Conservation (phyloP, 2,329 filamentous ascomycete genomes). For the Fusarium secorum region DNA sequence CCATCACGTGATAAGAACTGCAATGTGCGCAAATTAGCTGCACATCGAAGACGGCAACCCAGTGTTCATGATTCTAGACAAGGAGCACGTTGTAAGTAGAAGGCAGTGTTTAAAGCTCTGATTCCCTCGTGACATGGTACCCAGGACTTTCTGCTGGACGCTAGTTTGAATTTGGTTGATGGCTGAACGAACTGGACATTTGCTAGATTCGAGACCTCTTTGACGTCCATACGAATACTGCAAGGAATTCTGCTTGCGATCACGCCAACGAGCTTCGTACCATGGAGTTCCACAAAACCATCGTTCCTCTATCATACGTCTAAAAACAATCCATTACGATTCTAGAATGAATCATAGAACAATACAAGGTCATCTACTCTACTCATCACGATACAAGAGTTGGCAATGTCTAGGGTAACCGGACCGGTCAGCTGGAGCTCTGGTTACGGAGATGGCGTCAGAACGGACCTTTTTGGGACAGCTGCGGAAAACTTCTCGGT, state of each 20-base stretch:
- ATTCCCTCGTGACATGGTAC: slow-evolving; percentile 16
- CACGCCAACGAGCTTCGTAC: neutral
- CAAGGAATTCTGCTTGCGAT: neutral
- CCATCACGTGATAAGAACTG: slow-evolving; percentile 2
- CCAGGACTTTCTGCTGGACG: slow-evolving; percentile 1
- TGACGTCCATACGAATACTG: neutral
- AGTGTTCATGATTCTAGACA: neutral
- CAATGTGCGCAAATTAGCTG: slow-evolving; percentile 15
- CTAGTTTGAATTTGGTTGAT: slow-evolving; percentile 9
- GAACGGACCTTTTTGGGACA: slow-evolving; percentile 23
- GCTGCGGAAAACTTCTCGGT: slow-evolving; percentile 16
- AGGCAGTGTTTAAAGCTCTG: neutral
- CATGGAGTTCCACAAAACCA: neutral
- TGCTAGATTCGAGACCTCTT: neutral
- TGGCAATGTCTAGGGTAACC: slow-evolving; percentile 24
- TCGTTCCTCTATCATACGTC: no score
- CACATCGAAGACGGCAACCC: neutral
- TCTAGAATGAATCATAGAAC: neutral
- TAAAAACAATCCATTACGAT: neutral
- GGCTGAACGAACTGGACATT: neutral
- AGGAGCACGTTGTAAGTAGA: neutral
- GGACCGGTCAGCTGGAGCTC: slow-evolving; percentile 28
- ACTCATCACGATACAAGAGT: neutral
- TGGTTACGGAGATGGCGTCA: slow-evolving; percentile 36
- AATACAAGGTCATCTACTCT: neutral